phyloP scores from a whole-genome alignment of 2,329 filamentous ascomycete species.

The Ceratocystis cacaofunesta region DNA sequence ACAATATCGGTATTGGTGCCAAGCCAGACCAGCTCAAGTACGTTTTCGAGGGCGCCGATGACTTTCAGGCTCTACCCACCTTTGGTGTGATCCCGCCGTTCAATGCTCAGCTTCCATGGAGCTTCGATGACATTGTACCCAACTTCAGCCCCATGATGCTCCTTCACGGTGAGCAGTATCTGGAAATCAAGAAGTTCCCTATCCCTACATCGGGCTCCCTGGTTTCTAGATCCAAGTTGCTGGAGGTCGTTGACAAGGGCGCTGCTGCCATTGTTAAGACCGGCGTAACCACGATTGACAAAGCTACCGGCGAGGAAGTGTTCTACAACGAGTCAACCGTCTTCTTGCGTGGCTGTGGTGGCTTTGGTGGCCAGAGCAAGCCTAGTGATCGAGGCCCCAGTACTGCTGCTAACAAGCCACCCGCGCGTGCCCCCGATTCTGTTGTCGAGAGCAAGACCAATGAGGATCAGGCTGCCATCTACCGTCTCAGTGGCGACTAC shows the following conservation, averaged over 20 bases:
- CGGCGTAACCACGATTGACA: conserved; percentile 70
- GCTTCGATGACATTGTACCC: conserved; percentile 67
- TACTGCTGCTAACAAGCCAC: conserved; percentile 65
- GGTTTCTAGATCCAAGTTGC: conserved; percentile 59
- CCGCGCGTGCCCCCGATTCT: conserved; percentile 60
- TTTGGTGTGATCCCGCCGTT: conserved; percentile 95
- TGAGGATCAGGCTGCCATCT: conserved; percentile 83
- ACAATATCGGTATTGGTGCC: conserved; percentile 87
- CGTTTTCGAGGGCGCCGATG: conserved; percentile 77
- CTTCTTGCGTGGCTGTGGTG: conserved; percentile 81
- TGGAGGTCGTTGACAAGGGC: conserved; percentile 95
- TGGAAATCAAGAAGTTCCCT: conserved; percentile 83
- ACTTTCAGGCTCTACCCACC: conserved; percentile 90
- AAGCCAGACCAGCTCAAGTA: conserved; percentile 78
- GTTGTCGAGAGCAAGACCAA: conserved; percentile 75
- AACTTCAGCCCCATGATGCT: conserved; percentile 99
- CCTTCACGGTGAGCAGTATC: conserved; percentile 94
- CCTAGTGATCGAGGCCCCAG: conserved; percentile 62
- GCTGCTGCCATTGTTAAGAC: conserved; percentile 70
- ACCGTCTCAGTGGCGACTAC: conserved; percentile 84
- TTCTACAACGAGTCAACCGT: conserved; percentile 96
- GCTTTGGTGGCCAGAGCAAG: conserved; percentile 74
- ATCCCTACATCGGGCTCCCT: conserved; percentile 73
- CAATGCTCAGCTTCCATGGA: conserved; percentile 66
- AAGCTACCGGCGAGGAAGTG: conserved; percentile 70